Conservation (phyloP, 1,139 yeast genomes). For the Suhomyces chickasaworum region DNA sequence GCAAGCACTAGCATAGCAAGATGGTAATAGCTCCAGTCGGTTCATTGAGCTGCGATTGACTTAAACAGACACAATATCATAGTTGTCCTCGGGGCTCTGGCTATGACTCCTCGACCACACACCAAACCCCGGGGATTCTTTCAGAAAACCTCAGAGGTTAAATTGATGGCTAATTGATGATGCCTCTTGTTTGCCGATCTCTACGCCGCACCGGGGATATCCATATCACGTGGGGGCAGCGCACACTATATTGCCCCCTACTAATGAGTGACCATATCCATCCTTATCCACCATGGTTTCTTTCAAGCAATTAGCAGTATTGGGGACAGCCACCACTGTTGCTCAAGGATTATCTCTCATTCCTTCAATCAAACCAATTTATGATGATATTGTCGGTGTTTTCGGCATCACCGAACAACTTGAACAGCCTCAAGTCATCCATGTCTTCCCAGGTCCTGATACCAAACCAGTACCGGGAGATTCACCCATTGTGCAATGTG, state of each 20-base stretch:
- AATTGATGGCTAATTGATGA: too few species aligned
- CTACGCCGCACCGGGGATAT: not conserved
- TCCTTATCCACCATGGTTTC: conserved; percentile 28
- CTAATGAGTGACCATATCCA: not conserved
- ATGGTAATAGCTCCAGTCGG: too few species aligned
- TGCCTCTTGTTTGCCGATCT: not conserved
- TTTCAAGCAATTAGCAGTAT: conserved; percentile 24
- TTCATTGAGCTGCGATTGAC: too few species aligned
- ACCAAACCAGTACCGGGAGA: conserved; percentile 85
- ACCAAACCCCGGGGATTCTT: too few species aligned
- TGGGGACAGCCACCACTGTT: conserved; percentile 15
- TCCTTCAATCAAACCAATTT: conserved; percentile 23
- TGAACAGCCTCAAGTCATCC: conserved; percentile 15
- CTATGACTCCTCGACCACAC: too few species aligned
- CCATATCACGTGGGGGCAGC: not conserved
- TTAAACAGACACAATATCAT: too few species aligned
- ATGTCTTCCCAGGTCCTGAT: conserved; percentile 27
- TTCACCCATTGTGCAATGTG: conserved; percentile 82
- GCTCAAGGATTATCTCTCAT: conserved; percentile 28
- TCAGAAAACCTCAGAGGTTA: too few species aligned
- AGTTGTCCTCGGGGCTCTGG: too few species aligned
- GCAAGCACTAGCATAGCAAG: too few species aligned
- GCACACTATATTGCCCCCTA: conserved; percentile 1
- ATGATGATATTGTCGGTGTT: conserved; percentile 23
- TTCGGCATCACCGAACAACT: conserved; percentile 17